Evolutionary conservation across 1,139 yeast genomes (phyloP), one percentile per base, ranked within the genome.

Genomic region (Waltiozyma sp.): DNA sequence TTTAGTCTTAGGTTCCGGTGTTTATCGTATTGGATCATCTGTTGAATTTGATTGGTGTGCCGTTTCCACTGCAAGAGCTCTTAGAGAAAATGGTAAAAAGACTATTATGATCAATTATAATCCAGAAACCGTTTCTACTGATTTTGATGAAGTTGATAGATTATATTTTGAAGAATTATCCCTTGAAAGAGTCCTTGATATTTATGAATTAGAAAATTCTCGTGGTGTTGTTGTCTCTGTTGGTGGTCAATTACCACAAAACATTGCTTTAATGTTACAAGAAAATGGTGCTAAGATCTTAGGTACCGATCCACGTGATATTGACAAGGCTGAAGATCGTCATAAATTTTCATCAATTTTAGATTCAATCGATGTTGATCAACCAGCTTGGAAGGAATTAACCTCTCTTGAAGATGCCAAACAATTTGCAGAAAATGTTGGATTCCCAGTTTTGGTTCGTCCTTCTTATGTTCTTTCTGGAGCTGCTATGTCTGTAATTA

Each of bases 31-130:
- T 62, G 98, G 98, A 47, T 89, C 97, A 4, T 89, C 97, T 23
- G 98, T 91, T 47, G 98, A 91, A 68, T 91, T 91, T 57, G 98
- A 91, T 67, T 91, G 98, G 98, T 91, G 98, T 74, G 98, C 97
- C 41, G 98, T 91, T 49, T 78, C 94, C 48, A 84, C 98, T 46
- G 96, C 95, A 45, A 81, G 97, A 62, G 88, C 97, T 39, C 76
- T 91, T 58, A 80, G 98, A 66, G 82, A 78, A 46, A 73, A 81
- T 46, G 95, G 95, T 50, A 80, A 78, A 62, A 86, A 83, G 67
- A 91, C 98, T 40, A 80, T 91, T 51, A 91, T 91, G 98, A 77
- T 91, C 60, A 91, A 91, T 70, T 91, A 91, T 68, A 91, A 91
- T 70, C 98, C 98, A 46, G 98, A 91, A 68, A 91, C 98, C 26